A percentile compares a stretch with the other conserved stretches of the same genome.
Evolutionary conservation across 768 basidiomycete species (phyloP).

Genomic region (Boletus coccyginus): DNA sequence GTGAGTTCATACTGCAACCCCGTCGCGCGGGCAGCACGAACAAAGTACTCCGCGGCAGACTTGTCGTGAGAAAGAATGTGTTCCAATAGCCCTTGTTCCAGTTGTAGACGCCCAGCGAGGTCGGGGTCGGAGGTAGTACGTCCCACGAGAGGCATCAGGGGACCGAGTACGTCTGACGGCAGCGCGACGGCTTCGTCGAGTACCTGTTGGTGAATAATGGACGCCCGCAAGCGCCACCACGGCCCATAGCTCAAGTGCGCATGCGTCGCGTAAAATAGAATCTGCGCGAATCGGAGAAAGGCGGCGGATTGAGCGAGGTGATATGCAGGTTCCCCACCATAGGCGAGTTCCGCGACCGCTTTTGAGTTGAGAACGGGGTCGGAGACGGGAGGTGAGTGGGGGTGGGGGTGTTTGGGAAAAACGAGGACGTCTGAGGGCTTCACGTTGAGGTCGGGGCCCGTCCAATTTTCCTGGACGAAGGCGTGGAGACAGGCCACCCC

Average conservation of each 20-base stretch:
- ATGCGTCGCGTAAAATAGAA: constrained; percentile 58
- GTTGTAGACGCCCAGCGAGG: constrained; percentile 59
- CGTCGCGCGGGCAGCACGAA: constrained; percentile 71
- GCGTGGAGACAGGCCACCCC: constrained; percentile 83
- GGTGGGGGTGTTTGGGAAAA: constrained; percentile 30
- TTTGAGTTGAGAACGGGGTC: constrained; percentile 58
- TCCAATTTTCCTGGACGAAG: constrained; percentile 95
- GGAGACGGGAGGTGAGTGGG: constrained; percentile 26
- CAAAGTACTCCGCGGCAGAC: constrained; percentile 71
- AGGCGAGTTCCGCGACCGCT: constrained; percentile 74
- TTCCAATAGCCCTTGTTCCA: constrained; percentile 79
- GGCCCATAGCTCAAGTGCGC: constrained; percentile 46
- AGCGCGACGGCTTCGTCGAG: constrained; percentile 81
- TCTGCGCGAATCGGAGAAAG: constrained; percentile 73
- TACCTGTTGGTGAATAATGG: constrained; percentile 66
- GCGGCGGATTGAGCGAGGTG: constrained; percentile 72
- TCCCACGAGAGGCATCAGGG: constrained; percentile 41
- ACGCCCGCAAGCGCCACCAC: constrained; percentile 86
- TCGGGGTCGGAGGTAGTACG: constrained; percentile 53
- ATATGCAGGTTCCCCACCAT: constrained; percentile 92
- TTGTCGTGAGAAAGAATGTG: constrained; percentile 77
- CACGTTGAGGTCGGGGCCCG: constrained; percentile 81
- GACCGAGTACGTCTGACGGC: constrained; percentile 39
- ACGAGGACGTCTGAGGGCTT: constrained; percentile 39
- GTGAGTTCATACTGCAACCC: constrained; percentile 88